These are phyloP conservation scores for Cercospora brassicicola DNA, from an alignment of 2,329 filamentous ascomycete species.

Conservation along the genomic window DNA sequence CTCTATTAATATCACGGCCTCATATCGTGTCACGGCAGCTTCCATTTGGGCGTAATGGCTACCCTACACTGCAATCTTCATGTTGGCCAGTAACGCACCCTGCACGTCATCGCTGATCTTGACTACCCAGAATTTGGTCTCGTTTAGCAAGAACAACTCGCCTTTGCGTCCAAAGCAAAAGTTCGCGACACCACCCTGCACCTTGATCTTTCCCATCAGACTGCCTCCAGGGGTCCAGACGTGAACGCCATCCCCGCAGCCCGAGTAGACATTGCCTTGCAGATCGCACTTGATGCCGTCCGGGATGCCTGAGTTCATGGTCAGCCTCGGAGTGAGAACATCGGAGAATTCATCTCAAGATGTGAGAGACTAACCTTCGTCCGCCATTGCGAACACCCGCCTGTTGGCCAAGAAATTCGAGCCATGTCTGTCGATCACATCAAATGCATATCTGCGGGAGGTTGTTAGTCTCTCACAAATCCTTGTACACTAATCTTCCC, in stretches of 20 bases:
- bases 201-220: slow-evolving; percentile 59
- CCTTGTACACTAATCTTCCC: not conserved
- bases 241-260: slow-evolving; percentile 57
- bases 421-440: slow-evolving; percentile 33
- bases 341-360: not conserved
- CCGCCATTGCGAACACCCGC: slow-evolving; percentile 34
- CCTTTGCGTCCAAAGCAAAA: slow-evolving; percentile 36
- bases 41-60: not conserved
- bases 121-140: slow-evolving; percentile 32
- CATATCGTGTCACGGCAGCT: not conserved
- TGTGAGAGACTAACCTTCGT: slow-evolving; percentile 21
- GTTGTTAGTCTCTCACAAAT: not conserved
- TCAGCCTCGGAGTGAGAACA: not conserved
- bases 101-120: slow-evolving; percentile 23
- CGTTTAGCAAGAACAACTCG: slow-evolving; percentile 33
- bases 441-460: slow-evolving; percentile 32
- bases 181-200: slow-evolving; percentile 44
- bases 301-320: slow-evolving; percentile 48
- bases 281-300: slow-evolving; percentile 60
- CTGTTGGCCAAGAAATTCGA: slow-evolving; percentile 31
- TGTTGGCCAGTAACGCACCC: slow-evolving; percentile 33
- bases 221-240: slow-evolving; percentile 54
- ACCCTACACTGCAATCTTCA: slow-evolving; percentile 29
- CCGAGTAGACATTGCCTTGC: slow-evolving; percentile 57
- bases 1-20: not conserved